phyloP scores from a whole-genome alignment of 2,329 filamentous ascomycete genomes.

The Clonostachys rhizophaga region DNA sequence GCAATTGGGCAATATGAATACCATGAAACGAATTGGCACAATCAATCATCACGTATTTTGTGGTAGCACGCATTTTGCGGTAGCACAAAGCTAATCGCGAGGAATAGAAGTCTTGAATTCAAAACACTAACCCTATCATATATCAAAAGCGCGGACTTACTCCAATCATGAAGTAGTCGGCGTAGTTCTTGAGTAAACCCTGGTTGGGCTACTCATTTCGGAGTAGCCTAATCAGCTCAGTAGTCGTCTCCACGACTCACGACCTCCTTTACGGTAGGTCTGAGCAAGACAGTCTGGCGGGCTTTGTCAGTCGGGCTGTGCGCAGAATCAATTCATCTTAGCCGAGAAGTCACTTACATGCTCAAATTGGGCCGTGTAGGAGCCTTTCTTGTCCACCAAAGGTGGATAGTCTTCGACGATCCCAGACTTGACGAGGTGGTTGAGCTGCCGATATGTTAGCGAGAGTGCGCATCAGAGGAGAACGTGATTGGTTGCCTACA shows the following conservation, averaged over 20 bases:
- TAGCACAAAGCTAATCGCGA: too few species aligned
- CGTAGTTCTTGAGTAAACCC: too few species aligned
- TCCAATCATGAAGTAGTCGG: too few species aligned
- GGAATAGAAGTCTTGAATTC: too few species aligned
- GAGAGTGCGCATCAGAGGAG: neutral
- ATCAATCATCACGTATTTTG: too few species aligned
- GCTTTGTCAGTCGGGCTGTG: slow-evolving; percentile 1
- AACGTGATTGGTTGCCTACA: slow-evolving; percentile 35
- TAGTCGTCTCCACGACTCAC: slow-evolving; percentile 85
- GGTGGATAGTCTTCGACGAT: slow-evolving; percentile 91
- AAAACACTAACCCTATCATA: too few species aligned
- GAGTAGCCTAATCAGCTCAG: slow-evolving; percentile 29
- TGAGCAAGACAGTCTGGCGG: slow-evolving; percentile 66
- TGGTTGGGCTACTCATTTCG: too few species aligned
- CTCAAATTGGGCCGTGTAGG: slow-evolving; percentile 90
- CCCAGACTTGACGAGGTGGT: slow-evolving; percentile 76
- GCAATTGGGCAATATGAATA: too few species aligned
- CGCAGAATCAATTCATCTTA: slow-evolving; percentile 2
- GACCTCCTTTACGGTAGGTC: slow-evolving; percentile 80
- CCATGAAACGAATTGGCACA: too few species aligned
- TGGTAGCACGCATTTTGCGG: too few species aligned
- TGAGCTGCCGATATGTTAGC: slow-evolving; percentile 54
- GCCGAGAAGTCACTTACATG: slow-evolving; percentile 59
- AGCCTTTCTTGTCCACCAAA: slow-evolving; percentile 86
- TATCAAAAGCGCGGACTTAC: too few species aligned